Conservation (phyloP, 768 basidiomycete species). For the Termitomyces sp. region DNA sequence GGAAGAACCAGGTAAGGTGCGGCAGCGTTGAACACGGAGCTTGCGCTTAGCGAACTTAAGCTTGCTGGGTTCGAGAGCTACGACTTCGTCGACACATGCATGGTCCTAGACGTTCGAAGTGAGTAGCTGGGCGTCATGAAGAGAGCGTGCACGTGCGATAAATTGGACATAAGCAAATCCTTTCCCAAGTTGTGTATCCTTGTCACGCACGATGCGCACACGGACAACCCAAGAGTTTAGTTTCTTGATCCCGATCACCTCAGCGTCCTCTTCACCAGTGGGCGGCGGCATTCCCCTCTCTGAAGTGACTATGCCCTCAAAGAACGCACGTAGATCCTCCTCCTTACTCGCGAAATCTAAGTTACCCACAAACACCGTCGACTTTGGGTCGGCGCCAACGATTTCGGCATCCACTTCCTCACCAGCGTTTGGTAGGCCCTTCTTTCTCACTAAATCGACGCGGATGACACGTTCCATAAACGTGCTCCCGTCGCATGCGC, state of each 20-base stretch:
- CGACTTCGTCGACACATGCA: slow-evolving; percentile 86
- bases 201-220: slow-evolving; percentile 87
- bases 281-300: slow-evolving; percentile 59
- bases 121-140: background rate
- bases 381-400: slow-evolving; percentile 61
- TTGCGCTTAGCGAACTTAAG: slow-evolving; percentile 93
- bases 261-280: slow-evolving; percentile 17
- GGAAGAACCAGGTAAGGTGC: slow-evolving; percentile 49
- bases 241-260: slow-evolving; percentile 27
- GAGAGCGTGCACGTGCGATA: slow-evolving; percentile 41
- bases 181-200: slow-evolving; percentile 89
- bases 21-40: slow-evolving; percentile 87
- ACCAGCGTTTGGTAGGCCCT: slow-evolving; percentile 9
- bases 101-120: slow-evolving; percentile 56
- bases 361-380: slow-evolving; percentile 87
- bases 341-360: slow-evolving; percentile 90
- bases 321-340: slow-evolving; percentile 82
- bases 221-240: slow-evolving; percentile 63
- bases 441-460: slow-evolving; percentile 58
- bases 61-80: slow-evolving; percentile 70
- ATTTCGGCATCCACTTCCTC: slow-evolving; percentile 19
- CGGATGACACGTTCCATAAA: slow-evolving; percentile 79
- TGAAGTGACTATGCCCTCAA: slow-evolving; percentile 67
- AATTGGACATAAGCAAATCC: slow-evolving; percentile 95
- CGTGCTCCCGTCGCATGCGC: slow-evolving; percentile 56